Evolutionary conservation across 345 rosid species (phyloP), one percentile per base, ranked within the genome.

Genomic region (Barbarea vulgaris): DNA sequence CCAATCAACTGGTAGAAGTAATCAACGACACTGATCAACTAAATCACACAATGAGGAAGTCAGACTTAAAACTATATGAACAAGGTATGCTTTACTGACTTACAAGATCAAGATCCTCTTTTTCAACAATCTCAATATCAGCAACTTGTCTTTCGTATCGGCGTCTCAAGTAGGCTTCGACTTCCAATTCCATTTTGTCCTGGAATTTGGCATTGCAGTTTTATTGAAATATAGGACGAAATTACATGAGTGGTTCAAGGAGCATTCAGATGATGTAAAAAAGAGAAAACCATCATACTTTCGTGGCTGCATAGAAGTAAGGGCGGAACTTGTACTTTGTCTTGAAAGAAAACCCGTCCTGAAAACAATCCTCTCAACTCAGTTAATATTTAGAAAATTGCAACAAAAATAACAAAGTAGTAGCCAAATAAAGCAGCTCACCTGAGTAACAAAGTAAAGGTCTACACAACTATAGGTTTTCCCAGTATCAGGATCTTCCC

Each of bases 51-150:
- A 48, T 46, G 27, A 63, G 21, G 36, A 70, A 42, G 41, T 21
- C 62, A 37, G 41, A 42, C 28, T 28, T 77, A 7, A 7, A 27
- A 25, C 34, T 21, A 11, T 6, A 36, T 44, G 50, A 57, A 65
- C 24, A 57, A 28, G 68, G 10, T 48, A 48, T 18, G 54, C 18
- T 24, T 66, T 36, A 41, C 18, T 58, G 60, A 81, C 97, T 89
- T 77, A 91, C 98, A 70, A 91, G 88, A 86, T 86, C 87, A 68
- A 94, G 93, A 81, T 94, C 97, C 85, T 94, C 98, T 77, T 88
- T 90, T 70, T 83, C 88, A 44, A 86, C 78, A 56, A 91, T 87
- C 77, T 86, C 91, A 74, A 88, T 79, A 64, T 85, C 83, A 33
- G 87, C 96, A 82, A 91, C 83, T 78, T 91, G 97, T 84, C 79